Conservation (phyloP, 2,329 filamentous ascomycete species). For the Bipolaris cookei region DNA sequence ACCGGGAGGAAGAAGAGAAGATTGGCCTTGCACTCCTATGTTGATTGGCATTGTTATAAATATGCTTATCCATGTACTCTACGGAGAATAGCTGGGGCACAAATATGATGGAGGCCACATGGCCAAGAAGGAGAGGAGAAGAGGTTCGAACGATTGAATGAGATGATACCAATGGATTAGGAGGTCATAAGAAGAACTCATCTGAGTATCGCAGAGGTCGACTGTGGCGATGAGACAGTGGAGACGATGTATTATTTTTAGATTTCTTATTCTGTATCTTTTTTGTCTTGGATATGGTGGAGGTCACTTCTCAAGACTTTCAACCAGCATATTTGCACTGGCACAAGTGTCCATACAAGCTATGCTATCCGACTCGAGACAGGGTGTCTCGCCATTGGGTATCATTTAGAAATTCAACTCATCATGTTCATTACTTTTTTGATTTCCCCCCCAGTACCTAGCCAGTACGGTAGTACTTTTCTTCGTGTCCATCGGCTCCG, state of each 20-base stretch:
- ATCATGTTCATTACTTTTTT: background rate
- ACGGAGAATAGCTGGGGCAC: background rate
- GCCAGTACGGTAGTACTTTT: slow-evolving; percentile 48
- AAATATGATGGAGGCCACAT: too few relatives aligned
- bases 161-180: background rate
- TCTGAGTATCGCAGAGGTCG: background rate
- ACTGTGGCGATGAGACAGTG: background rate
- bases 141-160: background rate
- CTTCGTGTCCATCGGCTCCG: slow-evolving; percentile 35
- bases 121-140: background rate
- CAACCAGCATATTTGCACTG: background rate
- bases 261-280: background rate
- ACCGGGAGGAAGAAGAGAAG: background rate
- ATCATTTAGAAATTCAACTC: slow-evolving; percentile 5
- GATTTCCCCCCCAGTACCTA: slow-evolving; percentile 14
- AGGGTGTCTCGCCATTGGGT: background rate
- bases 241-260: background rate
- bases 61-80: background rate
- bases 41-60: background rate
- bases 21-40: background rate
- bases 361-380: background rate
- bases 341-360: background rate
- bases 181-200: background rate
- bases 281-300: background rate
- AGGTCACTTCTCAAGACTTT: background rate